Base-by-base conservation (phyloP, 495 filamentous ascomycete genomes). In the Aspergillus carlsbadensis region DNA sequence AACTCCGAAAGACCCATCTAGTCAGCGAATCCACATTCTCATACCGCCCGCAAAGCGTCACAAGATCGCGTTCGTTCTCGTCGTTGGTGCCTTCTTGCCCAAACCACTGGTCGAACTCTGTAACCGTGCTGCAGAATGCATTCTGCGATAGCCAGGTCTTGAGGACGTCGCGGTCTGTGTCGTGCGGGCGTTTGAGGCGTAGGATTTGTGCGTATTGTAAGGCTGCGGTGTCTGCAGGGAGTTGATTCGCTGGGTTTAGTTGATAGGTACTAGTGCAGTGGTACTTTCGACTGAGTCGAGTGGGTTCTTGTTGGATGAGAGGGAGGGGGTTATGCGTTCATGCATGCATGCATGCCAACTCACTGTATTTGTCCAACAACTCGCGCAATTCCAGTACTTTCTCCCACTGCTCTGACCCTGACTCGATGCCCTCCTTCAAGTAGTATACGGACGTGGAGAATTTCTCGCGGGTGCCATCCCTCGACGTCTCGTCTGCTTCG, bases 341-440 rank as follows among this genome's bases (percentile, higher is more conserved):
- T n/a, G 13, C 6, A 22, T 14, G 6, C 18, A 22, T 14, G 42
- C 21, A 45, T 29, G 26, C 26, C 1, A 5, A 54, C 52, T 54
- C 10, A 54, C 52, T 54, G 37, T 54, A 46, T 21, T 54, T 44
- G 29, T 54, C 42, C 29, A 54, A 36, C 41, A 54, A 46, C 33
- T 26, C 40, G 14, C 52, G 14, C 15, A 54, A 3, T 18, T 54
- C 17, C 29, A 35, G 17, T 18, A 40, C 34, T 17, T 54, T 46
- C 15, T 20, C 3, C 52, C 52, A 54, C 20, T 54, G 52, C 15
- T 44, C 18, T 5, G 22, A 37, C 1, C 17, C 31, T 24, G 18
- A n/a, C 24, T 13, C 20, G 8, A 13, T 10, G 6, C 41, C 52
- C 29, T 45, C 24, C 22, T 37, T 54, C 10, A 46, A 13, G n/a